A percentile compares a stretch with the other conserved stretches of the same genome.
These are phyloP conservation scores for Pelargonium australe DNA, from an alignment of 441 rosid genomes.

Conservation along the genomic window DNA sequence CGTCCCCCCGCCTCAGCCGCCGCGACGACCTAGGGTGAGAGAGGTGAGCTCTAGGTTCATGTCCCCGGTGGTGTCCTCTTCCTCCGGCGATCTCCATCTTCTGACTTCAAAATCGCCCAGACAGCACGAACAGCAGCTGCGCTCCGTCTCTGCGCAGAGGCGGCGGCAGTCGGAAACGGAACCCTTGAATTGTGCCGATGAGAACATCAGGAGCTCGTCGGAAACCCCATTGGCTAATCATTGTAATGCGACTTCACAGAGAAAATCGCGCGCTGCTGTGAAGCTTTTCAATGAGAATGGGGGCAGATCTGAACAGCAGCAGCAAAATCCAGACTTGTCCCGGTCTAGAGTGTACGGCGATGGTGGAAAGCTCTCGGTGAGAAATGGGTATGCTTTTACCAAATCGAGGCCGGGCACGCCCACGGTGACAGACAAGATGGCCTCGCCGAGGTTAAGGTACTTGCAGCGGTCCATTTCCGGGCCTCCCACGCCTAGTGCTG, in stretches of 20 bases:
- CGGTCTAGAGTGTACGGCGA: not conserved
- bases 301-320: constrained; percentile 5
- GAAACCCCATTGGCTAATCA: constrained; percentile 12
- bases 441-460: not conserved
- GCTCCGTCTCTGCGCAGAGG: constrained; percentile 47
- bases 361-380: constrained; percentile 9
- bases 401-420: constrained; percentile 28
- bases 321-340: not conserved
- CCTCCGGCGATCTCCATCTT: constrained; percentile 34
- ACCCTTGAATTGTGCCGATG: constrained; percentile 26
- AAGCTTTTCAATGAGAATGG: constrained; percentile 34
- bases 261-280: constrained; percentile 19
- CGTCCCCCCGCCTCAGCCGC: constrained; percentile 28
- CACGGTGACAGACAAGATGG: constrained; percentile 6
- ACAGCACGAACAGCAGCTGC: constrained; percentile 22
- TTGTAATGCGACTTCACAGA: not conserved
- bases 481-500: constrained; percentile 32
- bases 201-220: constrained; percentile 27
- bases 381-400: constrained; percentile 14
- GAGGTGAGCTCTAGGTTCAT: constrained; percentile 79
- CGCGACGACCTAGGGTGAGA: constrained; percentile 70
- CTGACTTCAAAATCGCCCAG: constrained; percentile 33
- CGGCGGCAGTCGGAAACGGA: constrained; percentile 40
- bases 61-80: constrained; percentile 48
- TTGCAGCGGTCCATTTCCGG: constrained; percentile 29